Evolutionary conservation across 345 rosid genomes (phyloP), one percentile per base, ranked within the genome.

Genomic region (Abelmoschus esculentus): DNA sequence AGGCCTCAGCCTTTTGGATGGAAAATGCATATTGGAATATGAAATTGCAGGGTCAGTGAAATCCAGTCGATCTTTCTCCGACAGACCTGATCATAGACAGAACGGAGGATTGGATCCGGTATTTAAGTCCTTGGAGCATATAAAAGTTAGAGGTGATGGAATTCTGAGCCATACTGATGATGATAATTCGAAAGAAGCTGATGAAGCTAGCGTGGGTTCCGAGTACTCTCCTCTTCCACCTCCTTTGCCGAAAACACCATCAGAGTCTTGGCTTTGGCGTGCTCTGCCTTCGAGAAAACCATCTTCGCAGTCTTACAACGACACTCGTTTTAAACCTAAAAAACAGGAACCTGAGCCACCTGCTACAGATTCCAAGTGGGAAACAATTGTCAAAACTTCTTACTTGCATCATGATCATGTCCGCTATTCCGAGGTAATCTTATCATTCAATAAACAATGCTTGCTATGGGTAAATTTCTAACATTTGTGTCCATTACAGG

Each of bases 241-340:
- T 67, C 86, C 90, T 8, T 75, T 80, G 15, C 96, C 90, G 1
- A 89, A 85, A 75, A 86, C 82, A 66, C 99, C 99, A 4, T 87
- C 99, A 0, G 93, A 91, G 66, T 95, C 99, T 31, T 95, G 99
- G 99, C 96, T 95, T 46, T 79, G 85, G 74, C 89, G 91, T 74
- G 76, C 91, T 31, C 73, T 80, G 60, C 52, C 83, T 0, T 73
- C 90, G 8, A 80, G 71, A 34, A 85, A 70, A 57, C 69, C 81
- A 52, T 72, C 83, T 59, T 77, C 83, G 3, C 80, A 74, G 60
- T 76, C 76, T 44, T 40, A 73, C 15, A 74, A 63, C 26, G 65
- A 78, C 22, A 56, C 64, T 44, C 83, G 81, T 50, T 78, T 79
- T 56, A 74, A 47, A 62, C 72, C 77, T 18, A 85, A 80, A 70